Evolutionary conservation across 108 stramenopile species (phyloP).

Genomic region (Fragilaria crotonensis): DNA sequence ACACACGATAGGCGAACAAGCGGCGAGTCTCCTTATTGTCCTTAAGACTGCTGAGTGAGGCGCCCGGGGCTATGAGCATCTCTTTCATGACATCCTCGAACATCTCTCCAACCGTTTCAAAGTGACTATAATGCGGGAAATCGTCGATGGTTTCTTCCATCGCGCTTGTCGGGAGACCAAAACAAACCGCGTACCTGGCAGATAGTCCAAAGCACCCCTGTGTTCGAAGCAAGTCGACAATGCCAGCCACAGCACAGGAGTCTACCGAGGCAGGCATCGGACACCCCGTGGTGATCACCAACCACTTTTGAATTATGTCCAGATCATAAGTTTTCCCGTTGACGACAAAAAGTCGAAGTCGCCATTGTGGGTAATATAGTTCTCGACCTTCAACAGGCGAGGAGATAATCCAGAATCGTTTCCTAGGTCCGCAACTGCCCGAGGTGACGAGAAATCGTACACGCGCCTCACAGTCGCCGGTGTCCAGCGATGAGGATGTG

Average conservation of each 20-base stretch:
- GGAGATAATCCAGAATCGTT: not conserved
- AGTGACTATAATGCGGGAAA: conserved; percentile 42
- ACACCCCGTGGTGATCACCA: conserved; percentile 31
- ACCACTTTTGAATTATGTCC: conserved; percentile 60
- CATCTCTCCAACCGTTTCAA: conserved; percentile 45
- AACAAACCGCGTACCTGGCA: conserved; percentile 54
- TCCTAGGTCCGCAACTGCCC: not conserved
- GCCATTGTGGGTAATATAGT: conserved; percentile 81
- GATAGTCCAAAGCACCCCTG: conserved; percentile 69
- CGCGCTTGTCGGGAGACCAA: conserved; percentile 27
- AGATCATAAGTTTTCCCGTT: conserved; percentile 58
- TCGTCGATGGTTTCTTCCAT: conserved; percentile 16
- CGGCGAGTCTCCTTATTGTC: not conserved
- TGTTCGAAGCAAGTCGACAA: conserved; percentile 57
- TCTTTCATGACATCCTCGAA: conserved; percentile 54
- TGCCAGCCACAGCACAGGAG: conserved; percentile 63
- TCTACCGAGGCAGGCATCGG: conserved; percentile 59
- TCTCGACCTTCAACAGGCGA: conserved; percentile 31
- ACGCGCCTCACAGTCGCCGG: conserved; percentile 21
- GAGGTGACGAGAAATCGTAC: conserved; percentile 6
- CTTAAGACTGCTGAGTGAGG: conserved; percentile 2
- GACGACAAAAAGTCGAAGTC: conserved; percentile 77
- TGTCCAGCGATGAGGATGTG: conserved; percentile 77
- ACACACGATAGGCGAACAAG: not conserved
- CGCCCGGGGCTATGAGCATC: conserved; percentile 9